Evolutionary conservation across 108 stramenopile species (phyloP).

Genomic region (Schizochytrium sp.): DNA sequence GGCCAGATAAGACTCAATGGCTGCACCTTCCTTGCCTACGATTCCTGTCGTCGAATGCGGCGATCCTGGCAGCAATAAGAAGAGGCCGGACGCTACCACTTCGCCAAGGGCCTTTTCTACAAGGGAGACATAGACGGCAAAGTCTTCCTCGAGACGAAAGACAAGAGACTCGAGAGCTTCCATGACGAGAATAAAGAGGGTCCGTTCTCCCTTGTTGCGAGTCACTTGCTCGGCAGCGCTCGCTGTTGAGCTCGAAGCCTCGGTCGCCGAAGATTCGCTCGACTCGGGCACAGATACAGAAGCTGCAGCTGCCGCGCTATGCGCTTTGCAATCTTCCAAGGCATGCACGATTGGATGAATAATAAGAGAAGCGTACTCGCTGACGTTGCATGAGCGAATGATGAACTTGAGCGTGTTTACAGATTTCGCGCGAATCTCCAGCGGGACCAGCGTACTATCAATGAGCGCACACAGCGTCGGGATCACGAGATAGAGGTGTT

Average conservation of each 20-base stretch:
- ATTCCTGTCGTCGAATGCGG: background rate
- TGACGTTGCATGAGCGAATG: background rate
- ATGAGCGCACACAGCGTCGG: background rate
- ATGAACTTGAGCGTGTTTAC: background rate
- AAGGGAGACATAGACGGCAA: background rate
- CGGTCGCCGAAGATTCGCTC: too few species aligned
- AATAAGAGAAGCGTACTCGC: background rate
- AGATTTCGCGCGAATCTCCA: background rate
- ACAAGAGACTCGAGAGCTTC: background rate
- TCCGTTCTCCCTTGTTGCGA: background rate
- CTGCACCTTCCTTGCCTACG: background rate
- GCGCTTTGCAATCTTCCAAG: background rate
- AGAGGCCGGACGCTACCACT: background rate
- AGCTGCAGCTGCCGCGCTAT: background rate
- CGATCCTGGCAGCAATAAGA: background rate
- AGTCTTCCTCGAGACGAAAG: background rate
- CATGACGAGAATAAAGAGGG: background rate
- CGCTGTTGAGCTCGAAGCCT: too few species aligned
- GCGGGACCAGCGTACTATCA: background rate
- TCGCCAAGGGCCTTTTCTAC: background rate
- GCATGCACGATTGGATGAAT: background rate
- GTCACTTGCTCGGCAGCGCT: too few species aligned
- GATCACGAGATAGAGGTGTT: background rate
- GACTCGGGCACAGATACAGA: background rate
- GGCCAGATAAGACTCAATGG: background rate